A percentile compares a stretch with the other conserved stretches of the same genome.
These are phyloP conservation scores for Phytophthora pini DNA, from an alignment of 352 stramenopile species.

Conservation along the genomic window DNA sequence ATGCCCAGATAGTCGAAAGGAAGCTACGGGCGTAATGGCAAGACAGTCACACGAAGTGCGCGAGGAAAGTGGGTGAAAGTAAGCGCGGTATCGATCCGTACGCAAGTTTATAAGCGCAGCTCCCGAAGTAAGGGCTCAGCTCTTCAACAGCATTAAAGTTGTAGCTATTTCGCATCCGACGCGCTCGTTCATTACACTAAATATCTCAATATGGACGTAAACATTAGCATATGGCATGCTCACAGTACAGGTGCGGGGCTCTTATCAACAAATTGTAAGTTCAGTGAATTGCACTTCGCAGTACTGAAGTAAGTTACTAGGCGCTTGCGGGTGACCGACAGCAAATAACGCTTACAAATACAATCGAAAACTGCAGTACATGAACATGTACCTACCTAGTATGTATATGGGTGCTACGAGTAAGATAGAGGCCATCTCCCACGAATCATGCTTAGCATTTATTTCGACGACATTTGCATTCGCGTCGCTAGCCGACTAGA, in stretches of 20 bases:
- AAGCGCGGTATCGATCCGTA: conserved; percentile 29
- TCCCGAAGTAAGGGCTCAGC: conserved; percentile 10
- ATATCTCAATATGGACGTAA: neutral
- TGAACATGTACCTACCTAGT: too few species aligned
- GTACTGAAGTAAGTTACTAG: too few species aligned
- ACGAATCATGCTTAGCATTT: too few species aligned
- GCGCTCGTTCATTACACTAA: neutral
- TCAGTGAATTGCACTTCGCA: too few species aligned
- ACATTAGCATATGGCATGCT: neutral
- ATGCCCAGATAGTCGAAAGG: conserved; percentile 31
- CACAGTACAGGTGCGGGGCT: neutral
- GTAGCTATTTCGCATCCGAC: conserved; percentile 11
- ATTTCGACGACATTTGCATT: too few species aligned
- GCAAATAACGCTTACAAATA: too few species aligned
- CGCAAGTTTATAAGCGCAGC: conserved; percentile 15
- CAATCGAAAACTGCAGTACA: too few species aligned
- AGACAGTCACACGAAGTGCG: conserved; percentile 14
- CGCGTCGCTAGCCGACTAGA: too few species aligned
- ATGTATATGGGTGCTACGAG: too few species aligned
- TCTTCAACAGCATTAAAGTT: conserved; percentile 5
- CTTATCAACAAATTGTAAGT: too few species aligned
- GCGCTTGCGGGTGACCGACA: too few species aligned
- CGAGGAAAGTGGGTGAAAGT: conserved; percentile 11
- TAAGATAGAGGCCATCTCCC: too few species aligned
- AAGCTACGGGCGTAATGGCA: conserved; percentile 16